Evolutionary conservation across 257 asterid species (phyloP), one percentile per base, ranked within the genome.

Genomic region (Euphrasia confusa): DNA sequence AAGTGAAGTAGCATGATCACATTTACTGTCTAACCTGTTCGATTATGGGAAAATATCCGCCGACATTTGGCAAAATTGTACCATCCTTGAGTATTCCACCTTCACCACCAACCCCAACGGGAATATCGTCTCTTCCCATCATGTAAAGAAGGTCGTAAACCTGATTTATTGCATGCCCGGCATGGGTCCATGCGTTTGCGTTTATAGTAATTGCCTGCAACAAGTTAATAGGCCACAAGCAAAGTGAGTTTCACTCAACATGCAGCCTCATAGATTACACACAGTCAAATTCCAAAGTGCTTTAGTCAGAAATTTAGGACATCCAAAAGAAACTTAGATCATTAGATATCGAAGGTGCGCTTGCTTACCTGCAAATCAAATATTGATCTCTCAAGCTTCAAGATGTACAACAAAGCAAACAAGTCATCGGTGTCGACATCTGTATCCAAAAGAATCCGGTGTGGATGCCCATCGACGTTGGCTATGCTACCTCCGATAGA

Each of bases 21-120:
- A 45, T 10, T 45, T 45, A 3, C 1, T 35, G 7, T 35, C 33
- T 28, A 70, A 88, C 98, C 94, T 91, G 96, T 54, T 91, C 88
- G 32, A 91, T 86, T 14, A 91, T 66, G 64, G 98, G 96, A 60
- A 79, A 94, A 79, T 88, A 91, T 48, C 98, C 98, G 3, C 98
- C 98, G 55, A 85, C 94, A 67, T 85, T 60, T 5, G 91, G 83
- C 42, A 74, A 63, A 5, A 91, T 77, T 39, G 81, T 74, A n/a
- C 92, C 95, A 72, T 91, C 83, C 60, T 84, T 74, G 62, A 79
- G 86, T 63, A 91, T 84, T 60, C 87, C 90, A 45, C 96, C 98
- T 69, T 88, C 96, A 21, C 98, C 96, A 58, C 98, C 98, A 4
- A 90, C 81, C 1, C 98, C 98, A 62, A 90, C 96, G 3, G 84